phyloP scores from a whole-genome alignment of 805 yeast species.

The Blastobotrys muscicola region DNA sequence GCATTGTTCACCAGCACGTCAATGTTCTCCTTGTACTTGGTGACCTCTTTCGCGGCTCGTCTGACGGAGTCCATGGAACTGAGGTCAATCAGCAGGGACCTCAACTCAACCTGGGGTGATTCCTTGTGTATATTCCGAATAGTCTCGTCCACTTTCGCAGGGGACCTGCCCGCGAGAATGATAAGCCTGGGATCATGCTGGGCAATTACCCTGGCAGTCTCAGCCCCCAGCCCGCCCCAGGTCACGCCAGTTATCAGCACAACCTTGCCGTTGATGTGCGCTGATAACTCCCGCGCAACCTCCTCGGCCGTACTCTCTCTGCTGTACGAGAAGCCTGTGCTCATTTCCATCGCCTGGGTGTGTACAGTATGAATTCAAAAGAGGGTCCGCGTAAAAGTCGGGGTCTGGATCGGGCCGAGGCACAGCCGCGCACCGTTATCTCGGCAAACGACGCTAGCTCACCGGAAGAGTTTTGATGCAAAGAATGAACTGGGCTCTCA shows the following conservation, averaged over 20 bases:
- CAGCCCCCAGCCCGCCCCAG: constrained; percentile 13
- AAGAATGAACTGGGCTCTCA: too few relatives aligned
- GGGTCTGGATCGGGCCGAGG: background rate
- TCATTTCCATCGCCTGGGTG: background rate
- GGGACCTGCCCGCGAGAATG: constrained; percentile 6
- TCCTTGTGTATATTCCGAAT: constrained; percentile 4
- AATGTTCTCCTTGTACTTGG: constrained; percentile 24
- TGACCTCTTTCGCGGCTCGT: constrained; percentile 12
- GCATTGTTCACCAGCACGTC: constrained; percentile 69
- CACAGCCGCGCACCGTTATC: too few relatives aligned
- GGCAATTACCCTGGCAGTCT: constrained; percentile 8
- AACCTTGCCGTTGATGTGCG: constrained; percentile 7
- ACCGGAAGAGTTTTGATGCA: too few relatives aligned
- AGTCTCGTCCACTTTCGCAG: constrained; percentile 6
- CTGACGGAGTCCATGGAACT: constrained; percentile 9
- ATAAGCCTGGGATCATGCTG: constrained; percentile 4
- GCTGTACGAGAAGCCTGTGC: too few relatives aligned
- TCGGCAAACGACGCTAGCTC: too few relatives aligned
- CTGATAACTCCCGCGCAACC: too few relatives aligned
- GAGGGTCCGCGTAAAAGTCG: background rate
- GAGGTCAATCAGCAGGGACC: constrained; percentile 11
- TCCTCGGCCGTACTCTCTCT: too few relatives aligned
- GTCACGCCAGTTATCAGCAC: constrained; percentile 10
- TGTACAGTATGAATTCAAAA: background rate
- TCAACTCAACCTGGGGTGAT: constrained; percentile 5